phyloP scores from a whole-genome alignment of 768 basidiomycete species.

The Chiua virens region DNA sequence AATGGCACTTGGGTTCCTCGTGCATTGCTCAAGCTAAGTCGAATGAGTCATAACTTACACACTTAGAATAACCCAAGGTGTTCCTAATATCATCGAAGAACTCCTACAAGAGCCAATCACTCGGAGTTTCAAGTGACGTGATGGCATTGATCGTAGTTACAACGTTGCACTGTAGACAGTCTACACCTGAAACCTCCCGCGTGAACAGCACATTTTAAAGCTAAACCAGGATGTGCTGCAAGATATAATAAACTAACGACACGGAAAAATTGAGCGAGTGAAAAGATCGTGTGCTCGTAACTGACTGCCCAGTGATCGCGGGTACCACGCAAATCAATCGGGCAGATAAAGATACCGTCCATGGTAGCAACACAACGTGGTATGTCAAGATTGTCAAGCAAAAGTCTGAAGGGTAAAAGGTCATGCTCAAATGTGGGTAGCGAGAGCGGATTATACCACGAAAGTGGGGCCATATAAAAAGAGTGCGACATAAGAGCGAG shows the following conservation, averaged over 20 bases:
- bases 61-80: too few relatives aligned
- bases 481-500: slow-evolving; percentile 21
- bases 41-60: too few relatives aligned
- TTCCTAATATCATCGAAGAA: too few relatives aligned
- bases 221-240: too few relatives aligned
- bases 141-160: too few relatives aligned
- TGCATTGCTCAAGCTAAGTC: too few relatives aligned
- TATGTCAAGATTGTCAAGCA: not conserved
- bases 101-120: too few relatives aligned
- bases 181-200: too few relatives aligned
- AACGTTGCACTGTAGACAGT: too few relatives aligned
- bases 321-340: not conserved
- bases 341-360: slow-evolving; percentile 1
- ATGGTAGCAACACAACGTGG: not conserved
- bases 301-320: slow-evolving; percentile 4
- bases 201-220: too few relatives aligned
- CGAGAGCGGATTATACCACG: slow-evolving; percentile 25
- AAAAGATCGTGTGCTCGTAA: not conserved
- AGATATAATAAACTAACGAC: not conserved
- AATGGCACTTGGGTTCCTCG: too few relatives aligned
- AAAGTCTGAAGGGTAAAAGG: slow-evolving; percentile 8
- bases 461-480: slow-evolving; percentile 17
- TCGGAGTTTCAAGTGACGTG: too few relatives aligned
- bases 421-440: slow-evolving; percentile 4
- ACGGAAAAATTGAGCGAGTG: not conserved